Percentiles rank a stretch among this genome's conserved stretches.
Evolutionary conservation across 176 grass and related monocot species (phyloP).

Genomic region (Oryza meyeriana): DNA sequence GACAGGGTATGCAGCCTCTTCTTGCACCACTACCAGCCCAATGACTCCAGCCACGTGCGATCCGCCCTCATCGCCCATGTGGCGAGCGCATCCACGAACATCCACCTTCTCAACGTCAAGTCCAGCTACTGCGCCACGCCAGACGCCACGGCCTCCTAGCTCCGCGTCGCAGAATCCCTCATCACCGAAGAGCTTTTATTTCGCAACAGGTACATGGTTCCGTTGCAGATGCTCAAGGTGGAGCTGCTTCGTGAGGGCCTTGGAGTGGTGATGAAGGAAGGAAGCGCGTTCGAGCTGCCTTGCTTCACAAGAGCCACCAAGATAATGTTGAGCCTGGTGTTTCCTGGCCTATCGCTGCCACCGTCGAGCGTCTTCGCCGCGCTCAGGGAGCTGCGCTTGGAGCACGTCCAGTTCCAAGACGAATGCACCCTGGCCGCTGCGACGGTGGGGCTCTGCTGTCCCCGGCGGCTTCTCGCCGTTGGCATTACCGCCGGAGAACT

Average conservation of each 20-base stretch:
- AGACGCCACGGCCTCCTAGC: neutral
- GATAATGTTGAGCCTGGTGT: neutral
- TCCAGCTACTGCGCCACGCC: neutral
- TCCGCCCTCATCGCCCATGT: neutral
- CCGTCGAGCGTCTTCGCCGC: neutral
- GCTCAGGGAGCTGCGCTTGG: neutral
- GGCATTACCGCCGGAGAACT: no score
- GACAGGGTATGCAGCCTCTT: neutral
- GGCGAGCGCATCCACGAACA: neutral
- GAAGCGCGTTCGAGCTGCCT: neutral
- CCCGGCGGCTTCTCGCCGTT: no score
- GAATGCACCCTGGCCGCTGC: neutral
- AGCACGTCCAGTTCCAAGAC: neutral
- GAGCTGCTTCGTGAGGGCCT: no score
- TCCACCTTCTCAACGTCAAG: neutral
- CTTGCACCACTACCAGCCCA: neutral
- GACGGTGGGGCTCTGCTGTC: no score
- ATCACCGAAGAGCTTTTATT: neutral
- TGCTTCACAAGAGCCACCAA: no score
- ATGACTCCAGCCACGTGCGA: neutral
- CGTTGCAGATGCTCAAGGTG: neutral
- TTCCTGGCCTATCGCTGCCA: neutral
- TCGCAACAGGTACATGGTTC: neutral
- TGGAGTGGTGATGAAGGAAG: no score
- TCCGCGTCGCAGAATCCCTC: neutral